Evolutionary conservation across 352 stramenopile genomes (phyloP), one percentile per base, ranked within the genome.

Genomic region (Phytophthora uliginosa): DNA sequence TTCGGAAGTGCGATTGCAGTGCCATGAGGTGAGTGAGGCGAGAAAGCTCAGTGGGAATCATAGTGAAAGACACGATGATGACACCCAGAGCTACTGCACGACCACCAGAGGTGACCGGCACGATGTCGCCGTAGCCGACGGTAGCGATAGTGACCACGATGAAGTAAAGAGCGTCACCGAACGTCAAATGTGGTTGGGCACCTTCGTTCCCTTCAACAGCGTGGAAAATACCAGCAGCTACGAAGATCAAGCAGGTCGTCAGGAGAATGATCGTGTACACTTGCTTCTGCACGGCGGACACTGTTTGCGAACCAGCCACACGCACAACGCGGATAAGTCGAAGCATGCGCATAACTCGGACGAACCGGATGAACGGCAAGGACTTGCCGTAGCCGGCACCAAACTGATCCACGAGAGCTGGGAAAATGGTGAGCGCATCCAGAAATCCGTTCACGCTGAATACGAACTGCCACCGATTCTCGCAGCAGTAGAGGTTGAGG

Each of bases 1-100:
- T 86, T 18, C 84, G 82, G 62, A 92, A 92, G 47, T 84, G 84
- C 4, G 84, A 90, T 60, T 92, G 81, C 51, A 92, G 75, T n/a
- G 76, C 62, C 71, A 92, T 84, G 50, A 92, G 73, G 51, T 87
- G 74, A 13, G 71, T 85, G 28, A 92, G 74, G 8, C 81, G 78
- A 7, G 82, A 83, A 36, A 92, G 63, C 34, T 92, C 85, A 12
- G 70, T 51, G 3, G 85, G 85, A 45, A 92, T 82, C 20, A 92
- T 55, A 22, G 83, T 89, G 64, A 92, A 87, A 10, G 82, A 82
- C 31, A 85, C 63, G 42, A 92, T 52, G 51, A 92, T 92, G 20
- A 90, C 78, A 2, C 74, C 73, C n/a, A 75, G 74, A 1, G 83
- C 68, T 7, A 90, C 76, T 7, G 75, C 67, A 50, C 84, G 85